Conservation (phyloP, 805 yeast species). For the Saccharomycopsis babjevae region DNA sequence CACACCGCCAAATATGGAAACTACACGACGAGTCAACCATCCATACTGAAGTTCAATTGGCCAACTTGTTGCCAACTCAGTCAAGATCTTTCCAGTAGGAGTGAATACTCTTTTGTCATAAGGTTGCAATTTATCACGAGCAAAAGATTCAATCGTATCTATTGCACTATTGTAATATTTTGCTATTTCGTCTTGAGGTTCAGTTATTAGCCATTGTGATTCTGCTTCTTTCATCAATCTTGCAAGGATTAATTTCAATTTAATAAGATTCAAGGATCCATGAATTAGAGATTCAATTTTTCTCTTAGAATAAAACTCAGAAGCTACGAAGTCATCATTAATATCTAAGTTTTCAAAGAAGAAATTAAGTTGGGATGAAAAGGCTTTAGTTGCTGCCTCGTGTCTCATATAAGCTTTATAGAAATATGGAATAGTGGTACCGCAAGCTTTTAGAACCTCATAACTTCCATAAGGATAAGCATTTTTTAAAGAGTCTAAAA, state of each 20-base stretch:
- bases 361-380: constrained; percentile 35
- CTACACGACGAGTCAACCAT: constrained; percentile 80
- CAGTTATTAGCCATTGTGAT: background rate
- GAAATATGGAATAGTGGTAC: constrained; percentile 76
- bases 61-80: constrained; percentile 81
- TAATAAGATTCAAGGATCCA: constrained; percentile 62
- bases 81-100: constrained; percentile 80
- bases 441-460: constrained; percentile 74
- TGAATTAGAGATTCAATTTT: constrained; percentile 52
- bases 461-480: constrained; percentile 62
- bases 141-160: constrained; percentile 74
- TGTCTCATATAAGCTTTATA: constrained; percentile 90
- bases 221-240: constrained; percentile 39
- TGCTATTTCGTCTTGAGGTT: background rate
- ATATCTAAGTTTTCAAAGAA: constrained; percentile 32
- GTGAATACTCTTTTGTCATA: constrained; percentile 68
- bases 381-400: constrained; percentile 78
- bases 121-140: constrained; percentile 40
- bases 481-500: constrained; percentile 59
- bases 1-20: constrained; percentile 52
- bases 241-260: constrained; percentile 55
- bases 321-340: constrained; percentile 18
- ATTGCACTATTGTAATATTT: constrained; percentile 43
- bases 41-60: constrained; percentile 80
- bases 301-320: constrained; percentile 33